phyloP scores from a whole-genome alignment of 2,329 filamentous ascomycete species.

The Hymenoscyphus fructigenus region DNA sequence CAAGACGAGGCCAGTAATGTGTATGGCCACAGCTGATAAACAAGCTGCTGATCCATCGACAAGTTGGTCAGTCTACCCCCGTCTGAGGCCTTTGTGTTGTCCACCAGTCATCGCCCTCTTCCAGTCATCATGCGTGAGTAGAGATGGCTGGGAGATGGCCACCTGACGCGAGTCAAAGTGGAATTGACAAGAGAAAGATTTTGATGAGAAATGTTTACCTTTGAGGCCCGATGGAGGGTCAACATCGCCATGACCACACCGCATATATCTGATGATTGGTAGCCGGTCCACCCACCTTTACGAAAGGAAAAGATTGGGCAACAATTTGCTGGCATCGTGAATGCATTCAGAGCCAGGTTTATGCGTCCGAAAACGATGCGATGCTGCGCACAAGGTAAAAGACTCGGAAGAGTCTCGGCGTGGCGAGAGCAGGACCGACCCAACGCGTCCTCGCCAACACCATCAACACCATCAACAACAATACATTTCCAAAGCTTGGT shows the following conservation, averaged over 20 bases:
- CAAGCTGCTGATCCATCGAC: neutral
- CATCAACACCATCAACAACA: neutral
- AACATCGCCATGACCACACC: conserved; percentile 1
- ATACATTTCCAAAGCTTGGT: neutral
- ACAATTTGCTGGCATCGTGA: neutral
- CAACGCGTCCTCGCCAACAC: neutral
- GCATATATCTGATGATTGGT: conserved; percentile 1
- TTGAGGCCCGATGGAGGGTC: neutral
- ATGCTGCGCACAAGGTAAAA: conserved; percentile 1
- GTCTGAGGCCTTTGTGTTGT: neutral
- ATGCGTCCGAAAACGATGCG: neutral
- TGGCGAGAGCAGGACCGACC: neutral
- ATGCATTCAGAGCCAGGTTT: neutral
- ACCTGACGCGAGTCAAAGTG: conserved; percentile 10
- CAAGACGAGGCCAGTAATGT: neutral
- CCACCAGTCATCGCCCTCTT: conserved; percentile 2
- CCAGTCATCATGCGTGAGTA: conserved; percentile 9
- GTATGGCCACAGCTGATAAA: neutral
- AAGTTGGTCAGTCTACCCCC: neutral
- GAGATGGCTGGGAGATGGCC: conserved; percentile 13
- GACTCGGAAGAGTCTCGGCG: neutral
- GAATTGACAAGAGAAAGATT: neutral
- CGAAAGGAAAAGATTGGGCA: neutral
- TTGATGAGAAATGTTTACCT: conserved; percentile 8
- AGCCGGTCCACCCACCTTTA: neutral